These are phyloP conservation scores for Fomitopsis serialis DNA, from an alignment of 768 basidiomycete species.

Conservation along the genomic window DNA sequence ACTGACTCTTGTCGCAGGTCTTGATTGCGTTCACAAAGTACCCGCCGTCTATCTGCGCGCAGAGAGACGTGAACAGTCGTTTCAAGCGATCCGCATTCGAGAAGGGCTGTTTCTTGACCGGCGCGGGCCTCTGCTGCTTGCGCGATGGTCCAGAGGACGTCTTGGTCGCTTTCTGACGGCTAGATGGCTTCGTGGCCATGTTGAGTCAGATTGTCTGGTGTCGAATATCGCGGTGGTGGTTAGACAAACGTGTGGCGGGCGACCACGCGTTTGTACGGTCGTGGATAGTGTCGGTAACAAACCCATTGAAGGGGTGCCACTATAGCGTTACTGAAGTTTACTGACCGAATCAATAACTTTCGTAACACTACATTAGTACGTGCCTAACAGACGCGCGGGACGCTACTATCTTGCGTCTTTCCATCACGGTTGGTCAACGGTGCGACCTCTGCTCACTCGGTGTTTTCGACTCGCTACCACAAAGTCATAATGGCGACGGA, in stretches of 20 bases:
- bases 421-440: too few species aligned
- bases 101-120: constrained; percentile 21
- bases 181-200: neutral
- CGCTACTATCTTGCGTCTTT: too few species aligned
- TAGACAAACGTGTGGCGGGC: too few species aligned
- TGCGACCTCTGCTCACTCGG: neutral
- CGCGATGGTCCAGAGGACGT: neutral
- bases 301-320: too few species aligned
- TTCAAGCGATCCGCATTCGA: constrained; percentile 35
- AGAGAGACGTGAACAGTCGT: constrained; percentile 71
- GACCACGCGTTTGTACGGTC: too few species aligned
- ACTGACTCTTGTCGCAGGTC: constrained; percentile 88
- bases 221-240: too few species aligned
- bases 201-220: neutral
- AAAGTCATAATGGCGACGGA: neutral
- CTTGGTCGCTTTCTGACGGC: neutral
- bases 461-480: neutral
- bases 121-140: neutral
- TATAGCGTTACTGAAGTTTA: too few species aligned
- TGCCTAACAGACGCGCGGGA: too few species aligned
- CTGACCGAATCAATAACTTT: too few species aligned
- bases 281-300: too few species aligned
- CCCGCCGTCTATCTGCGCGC: constrained; percentile 87
- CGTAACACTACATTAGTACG: too few species aligned
- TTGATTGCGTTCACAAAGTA: constrained; percentile 82